Percentiles rank a stretch among this genome's conserved stretches.
phyloP scores from a whole-genome alignment of 169 alveolate genomes.

The Fabrea salina region DNA sequence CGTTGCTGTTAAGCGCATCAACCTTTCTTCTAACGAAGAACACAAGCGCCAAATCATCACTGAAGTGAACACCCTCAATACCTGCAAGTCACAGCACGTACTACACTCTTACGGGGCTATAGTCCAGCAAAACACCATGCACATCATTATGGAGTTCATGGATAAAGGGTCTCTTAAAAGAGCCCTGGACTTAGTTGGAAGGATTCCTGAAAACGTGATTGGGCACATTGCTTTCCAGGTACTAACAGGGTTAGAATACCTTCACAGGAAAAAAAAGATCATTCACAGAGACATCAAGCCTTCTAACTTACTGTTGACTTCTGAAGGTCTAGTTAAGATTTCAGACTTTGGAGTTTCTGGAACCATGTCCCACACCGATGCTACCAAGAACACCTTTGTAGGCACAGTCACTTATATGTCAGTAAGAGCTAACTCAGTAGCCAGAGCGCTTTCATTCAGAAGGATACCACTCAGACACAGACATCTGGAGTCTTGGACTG shows the following conservation, averaged over 20 bases:
- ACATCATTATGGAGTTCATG: constrained; percentile 16
- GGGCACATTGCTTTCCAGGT: constrained; percentile 32
- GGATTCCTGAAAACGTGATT: constrained; percentile 13
- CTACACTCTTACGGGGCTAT: constrained; percentile 14
- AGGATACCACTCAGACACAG: constrained; percentile 70
- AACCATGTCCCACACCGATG: constrained; percentile 52
- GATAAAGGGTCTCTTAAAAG: constrained; percentile 21
- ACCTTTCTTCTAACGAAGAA: not conserved
- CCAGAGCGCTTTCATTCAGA: constrained; percentile 81
- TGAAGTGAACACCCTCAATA: constrained; percentile 17
- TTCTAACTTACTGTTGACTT: constrained; percentile 71
- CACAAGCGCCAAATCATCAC: not conserved
- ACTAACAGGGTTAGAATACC: constrained; percentile 71
- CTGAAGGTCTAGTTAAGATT: constrained; percentile 73
- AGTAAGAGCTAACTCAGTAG: constrained; percentile 20
- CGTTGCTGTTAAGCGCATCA: constrained; percentile 3
- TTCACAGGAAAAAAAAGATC: constrained; percentile 67
- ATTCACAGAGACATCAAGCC: constrained; percentile 86
- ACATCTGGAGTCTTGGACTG: constrained; percentile 80
- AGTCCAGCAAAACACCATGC: not conserved
- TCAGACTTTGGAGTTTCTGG: constrained; percentile 82
- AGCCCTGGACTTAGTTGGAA: not conserved
- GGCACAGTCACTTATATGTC: constrained; percentile 84
- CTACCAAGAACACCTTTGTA: constrained; percentile 67
- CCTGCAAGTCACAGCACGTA: constrained; percentile 17